Percentiles rank a stretch among this genome's conserved stretches.
Conservation (phyloP, 2,329 filamentous ascomycete species). For the Trichoderma cornu-damae region DNA sequence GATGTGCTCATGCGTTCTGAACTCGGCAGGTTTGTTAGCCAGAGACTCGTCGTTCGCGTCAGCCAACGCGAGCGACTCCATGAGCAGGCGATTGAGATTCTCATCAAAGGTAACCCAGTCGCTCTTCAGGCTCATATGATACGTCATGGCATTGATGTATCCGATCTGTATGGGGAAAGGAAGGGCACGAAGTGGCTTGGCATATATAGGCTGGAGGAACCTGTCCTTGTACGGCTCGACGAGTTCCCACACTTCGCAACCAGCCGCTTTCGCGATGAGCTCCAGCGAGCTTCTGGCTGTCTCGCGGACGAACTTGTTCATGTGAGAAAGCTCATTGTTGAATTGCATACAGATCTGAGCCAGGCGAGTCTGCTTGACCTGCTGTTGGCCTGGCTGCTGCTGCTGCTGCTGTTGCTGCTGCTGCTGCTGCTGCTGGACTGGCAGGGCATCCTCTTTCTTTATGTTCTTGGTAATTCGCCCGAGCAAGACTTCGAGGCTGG, state of each 20-base stretch:
- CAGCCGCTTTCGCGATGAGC: constrained; percentile 72
- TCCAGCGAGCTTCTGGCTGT: constrained; percentile 77
- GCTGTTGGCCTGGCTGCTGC: constrained; percentile 41
- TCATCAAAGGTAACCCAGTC: constrained; percentile 92
- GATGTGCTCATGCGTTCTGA: constrained; percentile 92
- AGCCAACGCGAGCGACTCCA: constrained; percentile 88
- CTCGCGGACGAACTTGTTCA: constrained; percentile 90
- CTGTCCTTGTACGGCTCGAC: constrained; percentile 86
- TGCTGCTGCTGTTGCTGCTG: constrained; percentile 44
- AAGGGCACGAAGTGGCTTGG: constrained; percentile 86
- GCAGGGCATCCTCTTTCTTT: constrained; percentile 65
- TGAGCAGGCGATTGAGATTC: constrained; percentile 78
- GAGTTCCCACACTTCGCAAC: constrained; percentile 78
- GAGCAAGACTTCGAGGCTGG: constrained; percentile 75
- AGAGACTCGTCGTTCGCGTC: constrained; percentile 92
- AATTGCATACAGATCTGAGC: constrained; percentile 77
- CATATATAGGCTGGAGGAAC: constrained; percentile 85
- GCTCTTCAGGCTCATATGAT: constrained; percentile 82
- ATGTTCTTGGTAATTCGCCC: constrained; percentile 71
- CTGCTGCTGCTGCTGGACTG: constrained; percentile 35
- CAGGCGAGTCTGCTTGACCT: constrained; percentile 54
- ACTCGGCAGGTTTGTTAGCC: constrained; percentile 87
- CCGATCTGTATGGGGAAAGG: constrained; percentile 96
- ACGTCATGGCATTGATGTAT: constrained; percentile 96
- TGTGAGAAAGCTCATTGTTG: constrained; percentile 84